These are phyloP conservation scores for Oryza brachyantha DNA, from an alignment of 176 grass and related monocot genomes.

Conservation along the genomic window DNA sequence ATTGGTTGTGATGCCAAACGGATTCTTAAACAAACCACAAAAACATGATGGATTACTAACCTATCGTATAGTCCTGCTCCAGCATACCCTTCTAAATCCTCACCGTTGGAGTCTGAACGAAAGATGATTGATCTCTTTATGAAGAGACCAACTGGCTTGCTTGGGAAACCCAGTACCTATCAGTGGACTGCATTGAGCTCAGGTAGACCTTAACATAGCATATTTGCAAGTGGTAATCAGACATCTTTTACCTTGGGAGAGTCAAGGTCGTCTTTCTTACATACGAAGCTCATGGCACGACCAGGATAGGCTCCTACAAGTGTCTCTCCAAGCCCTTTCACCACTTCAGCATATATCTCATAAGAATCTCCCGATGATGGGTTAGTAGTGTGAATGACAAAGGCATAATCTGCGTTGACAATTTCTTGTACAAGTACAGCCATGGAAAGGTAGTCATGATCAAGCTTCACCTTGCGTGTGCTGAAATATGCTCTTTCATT, in stretches of 20 bases:
- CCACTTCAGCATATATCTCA: constrained; percentile 98
- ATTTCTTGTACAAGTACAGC: constrained; percentile 99
- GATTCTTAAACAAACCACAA: neutral
- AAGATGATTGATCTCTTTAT: constrained; percentile 90
- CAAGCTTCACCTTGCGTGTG: constrained; percentile 84
- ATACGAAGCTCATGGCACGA: constrained; percentile 88
- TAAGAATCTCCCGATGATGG: constrained; percentile 81
- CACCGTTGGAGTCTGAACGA: constrained; percentile 94
- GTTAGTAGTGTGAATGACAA: constrained; percentile 97
- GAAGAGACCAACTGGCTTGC: constrained; percentile 95
- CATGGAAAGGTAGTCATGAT: constrained; percentile 94
- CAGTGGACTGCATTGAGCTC: constrained; percentile 14
- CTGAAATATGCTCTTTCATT: constrained; percentile 99
- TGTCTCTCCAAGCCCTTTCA: constrained; percentile 94
- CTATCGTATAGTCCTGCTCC: constrained; percentile 97
- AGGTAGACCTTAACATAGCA: constrained; percentile 12
- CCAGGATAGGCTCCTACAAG: constrained; percentile 91
- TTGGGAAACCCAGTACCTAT: constrained; percentile 90
- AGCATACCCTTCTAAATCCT: constrained; percentile 98
- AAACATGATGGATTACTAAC: constrained; percentile 34
- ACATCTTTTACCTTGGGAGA: constrained; percentile 66
- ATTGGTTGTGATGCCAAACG: constrained; percentile 4
- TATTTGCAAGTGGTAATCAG: neutral
- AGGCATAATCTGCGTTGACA: constrained; percentile 95
- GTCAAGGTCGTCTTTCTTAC: constrained; percentile 74